Evolutionary conservation across 768 basidiomycete genomes (phyloP), one percentile per base, ranked within the genome.

Genomic region (Leccinellum rugosiceps): DNA sequence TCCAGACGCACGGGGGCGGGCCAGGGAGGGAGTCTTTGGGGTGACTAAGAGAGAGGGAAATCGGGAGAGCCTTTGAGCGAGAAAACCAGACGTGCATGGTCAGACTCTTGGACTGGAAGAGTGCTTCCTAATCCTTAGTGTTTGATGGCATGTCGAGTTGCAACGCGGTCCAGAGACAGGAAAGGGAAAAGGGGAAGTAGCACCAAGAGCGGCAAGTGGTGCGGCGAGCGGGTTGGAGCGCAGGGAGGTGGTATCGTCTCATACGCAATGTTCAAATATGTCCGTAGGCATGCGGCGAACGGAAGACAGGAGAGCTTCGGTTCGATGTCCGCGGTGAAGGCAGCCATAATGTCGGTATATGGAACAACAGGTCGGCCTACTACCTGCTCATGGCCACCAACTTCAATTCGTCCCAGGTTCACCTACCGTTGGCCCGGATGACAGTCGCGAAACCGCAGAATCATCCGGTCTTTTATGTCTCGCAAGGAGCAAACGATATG

Each of bases 281-380:
- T 71, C 70, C 11, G 61, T 69, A 50, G 70, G 70, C 61, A 73
- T 61, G 53, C 70, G 71, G 31, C 72, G 71, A 6, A 69, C 54
- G 53, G 69, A 69, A 10, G 69, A 69, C 14, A 63, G 10, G 23
- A 71, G 65, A 0, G 71, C 69, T 26, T 69, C 58, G 47, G n/a
- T n/a, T n/a, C n/a, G n/a, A n/a, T n/a, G n/a, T n/a, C n/a, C n/a
- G n/a, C n/a, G n/a, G n/a, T n/a, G n/a, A n/a, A n/a, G n/a, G n/a
- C n/a, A n/a, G n/a, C n/a, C n/a, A n/a, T n/a, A n/a, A n/a, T n/a
- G n/a, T n/a, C n/a, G n/a, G n/a, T n/a, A n/a, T n/a, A n/a, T n/a
- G n/a, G n/a, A n/a, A n/a, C n/a, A n/a, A n/a, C n/a, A n/a, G n/a
- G n/a, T n/a, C n/a, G n/a, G n/a, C n/a, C n/a, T n/a, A n/a, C n/a